Conservation (phyloP, 108 stramenopile species). For the Skeletonema tropicum region DNA sequence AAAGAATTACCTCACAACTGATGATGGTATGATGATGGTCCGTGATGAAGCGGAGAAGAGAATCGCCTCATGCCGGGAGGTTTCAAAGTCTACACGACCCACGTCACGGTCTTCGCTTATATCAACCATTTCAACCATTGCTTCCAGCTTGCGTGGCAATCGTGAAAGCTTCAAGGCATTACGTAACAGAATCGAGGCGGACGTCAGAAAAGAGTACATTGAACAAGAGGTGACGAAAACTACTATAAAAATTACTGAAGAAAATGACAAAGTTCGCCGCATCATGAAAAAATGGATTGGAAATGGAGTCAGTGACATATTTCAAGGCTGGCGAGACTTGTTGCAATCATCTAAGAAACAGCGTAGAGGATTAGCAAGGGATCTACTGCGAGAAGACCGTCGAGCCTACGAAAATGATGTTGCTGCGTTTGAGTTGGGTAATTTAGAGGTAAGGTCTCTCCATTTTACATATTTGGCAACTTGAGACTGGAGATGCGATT, state of each 20-base stretch:
- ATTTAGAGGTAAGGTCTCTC: constrained; percentile 18
- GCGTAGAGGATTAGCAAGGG: constrained; percentile 14
- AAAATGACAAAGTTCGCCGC: constrained; percentile 20
- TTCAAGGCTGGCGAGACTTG: constrained; percentile 30
- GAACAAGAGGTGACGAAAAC: constrained; percentile 25
- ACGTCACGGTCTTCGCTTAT: neutral
- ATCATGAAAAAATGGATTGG: constrained; percentile 49
- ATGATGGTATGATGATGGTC: constrained; percentile 34
- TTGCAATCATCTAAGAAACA: constrained; percentile 17
- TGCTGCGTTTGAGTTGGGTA: constrained; percentile 30
- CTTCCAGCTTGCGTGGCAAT: constrained; percentile 3
- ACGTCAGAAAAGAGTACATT: constrained; percentile 33
- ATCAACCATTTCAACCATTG: neutral
- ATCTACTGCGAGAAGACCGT: constrained; percentile 20
- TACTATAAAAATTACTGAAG: constrained; percentile 14
- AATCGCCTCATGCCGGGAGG: constrained; percentile 5
- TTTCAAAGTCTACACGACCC: neutral
- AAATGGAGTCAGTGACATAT: constrained; percentile 30
- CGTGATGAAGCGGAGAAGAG: constrained; percentile 44
- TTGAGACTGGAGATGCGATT: neutral
- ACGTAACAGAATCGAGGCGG: constrained; percentile 32
- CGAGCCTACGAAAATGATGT: constrained; percentile 36
- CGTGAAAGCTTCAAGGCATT: constrained; percentile 16
- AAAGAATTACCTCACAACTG: constrained; percentile 28
- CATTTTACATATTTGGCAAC: neutral